These are phyloP conservation scores for Biscogniauxia marginata DNA, from an alignment of 2,329 filamentous ascomycete species.

Conservation along the genomic window DNA sequence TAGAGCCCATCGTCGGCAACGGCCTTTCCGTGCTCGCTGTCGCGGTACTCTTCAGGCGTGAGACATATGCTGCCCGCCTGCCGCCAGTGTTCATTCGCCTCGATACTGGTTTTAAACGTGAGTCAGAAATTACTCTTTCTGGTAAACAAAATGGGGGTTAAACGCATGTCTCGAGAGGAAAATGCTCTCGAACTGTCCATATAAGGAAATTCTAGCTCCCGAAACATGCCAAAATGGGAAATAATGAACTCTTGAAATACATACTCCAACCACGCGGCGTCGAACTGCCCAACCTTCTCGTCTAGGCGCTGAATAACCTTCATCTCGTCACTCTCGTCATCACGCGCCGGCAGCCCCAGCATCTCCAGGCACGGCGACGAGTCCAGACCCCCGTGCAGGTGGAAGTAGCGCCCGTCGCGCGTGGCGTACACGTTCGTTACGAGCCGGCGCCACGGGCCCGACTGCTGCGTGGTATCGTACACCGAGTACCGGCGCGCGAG, in stretches of 20 bases:
- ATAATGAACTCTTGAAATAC: too few species aligned
- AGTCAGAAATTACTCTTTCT: too few species aligned
- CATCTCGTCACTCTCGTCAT: slow-evolving; percentile 29
- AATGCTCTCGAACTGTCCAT: too few species aligned
- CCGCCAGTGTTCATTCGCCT: slow-evolving; percentile 33
- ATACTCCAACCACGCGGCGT: slow-evolving; percentile 32
- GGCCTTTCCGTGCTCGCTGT: slow-evolving; percentile 27
- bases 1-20: slow-evolving; percentile 29
- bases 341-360: slow-evolving; percentile 30
- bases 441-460: slow-evolving; percentile 30
- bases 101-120: too few species aligned
- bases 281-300: slow-evolving; percentile 23
- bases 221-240: too few species aligned
- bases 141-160: too few species aligned
- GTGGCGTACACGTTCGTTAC: slow-evolving; percentile 37
- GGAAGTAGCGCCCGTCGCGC: slow-evolving; percentile 35
- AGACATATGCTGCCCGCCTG: slow-evolving; percentile 34
- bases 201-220: too few species aligned
- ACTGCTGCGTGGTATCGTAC: slow-evolving; percentile 26
- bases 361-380: slow-evolving; percentile 31
- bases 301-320: slow-evolving; percentile 28
- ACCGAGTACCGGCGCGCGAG: slow-evolving; percentile 21
- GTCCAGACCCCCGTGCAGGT: slow-evolving; percentile 36
- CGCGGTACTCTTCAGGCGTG: slow-evolving; percentile 34
- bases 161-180: too few species aligned